phyloP scores from a whole-genome alignment of 805 yeast genomes.

The Ogataea nitratoaversa region DNA sequence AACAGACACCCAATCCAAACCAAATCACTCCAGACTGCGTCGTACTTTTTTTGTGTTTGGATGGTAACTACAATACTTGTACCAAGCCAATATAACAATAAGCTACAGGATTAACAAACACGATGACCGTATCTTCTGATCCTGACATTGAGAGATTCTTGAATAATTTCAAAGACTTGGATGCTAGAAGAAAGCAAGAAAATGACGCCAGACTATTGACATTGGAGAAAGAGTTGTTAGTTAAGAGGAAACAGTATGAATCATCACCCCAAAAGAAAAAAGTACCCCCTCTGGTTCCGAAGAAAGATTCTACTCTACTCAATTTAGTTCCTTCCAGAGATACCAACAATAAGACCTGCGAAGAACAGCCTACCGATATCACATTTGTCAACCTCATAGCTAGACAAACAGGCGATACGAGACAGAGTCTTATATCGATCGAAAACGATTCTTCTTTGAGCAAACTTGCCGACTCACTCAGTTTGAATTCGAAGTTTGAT shows the following conservation, averaged over 20 bases:
- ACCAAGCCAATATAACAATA: too few relatives aligned
- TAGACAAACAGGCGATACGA: conserved; percentile 5
- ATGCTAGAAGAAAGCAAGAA: conserved; percentile 15
- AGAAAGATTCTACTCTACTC: conserved; percentile 15
- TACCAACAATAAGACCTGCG: background rate
- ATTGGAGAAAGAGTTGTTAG: conserved; percentile 20
- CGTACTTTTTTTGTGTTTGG: too few relatives aligned
- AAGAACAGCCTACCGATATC: conserved; percentile 5
- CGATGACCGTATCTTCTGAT: conserved; percentile 8
- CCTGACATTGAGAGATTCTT: conserved; percentile 25
- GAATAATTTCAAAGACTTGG: conserved; percentile 19
- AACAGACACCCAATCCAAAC: too few relatives aligned
- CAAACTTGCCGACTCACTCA: conserved; percentile 8
- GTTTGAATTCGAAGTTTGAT: conserved; percentile 4
- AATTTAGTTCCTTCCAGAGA: background rate
- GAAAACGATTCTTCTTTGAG: conserved; percentile 1
- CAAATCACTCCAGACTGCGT: too few relatives aligned
- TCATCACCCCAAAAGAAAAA: conserved; percentile 21
- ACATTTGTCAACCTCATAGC: conserved; percentile 14
- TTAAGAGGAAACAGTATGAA: conserved; percentile 17
- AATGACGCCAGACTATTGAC: conserved; percentile 13
- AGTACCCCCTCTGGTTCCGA: conserved; percentile 26
- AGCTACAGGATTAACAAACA: too few relatives aligned
- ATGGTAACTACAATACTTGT: too few relatives aligned
- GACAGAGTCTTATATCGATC: background rate